Base-by-base conservation (phyloP, 176 grass and related monocot genomes). In the Carex kokanica region DNA sequence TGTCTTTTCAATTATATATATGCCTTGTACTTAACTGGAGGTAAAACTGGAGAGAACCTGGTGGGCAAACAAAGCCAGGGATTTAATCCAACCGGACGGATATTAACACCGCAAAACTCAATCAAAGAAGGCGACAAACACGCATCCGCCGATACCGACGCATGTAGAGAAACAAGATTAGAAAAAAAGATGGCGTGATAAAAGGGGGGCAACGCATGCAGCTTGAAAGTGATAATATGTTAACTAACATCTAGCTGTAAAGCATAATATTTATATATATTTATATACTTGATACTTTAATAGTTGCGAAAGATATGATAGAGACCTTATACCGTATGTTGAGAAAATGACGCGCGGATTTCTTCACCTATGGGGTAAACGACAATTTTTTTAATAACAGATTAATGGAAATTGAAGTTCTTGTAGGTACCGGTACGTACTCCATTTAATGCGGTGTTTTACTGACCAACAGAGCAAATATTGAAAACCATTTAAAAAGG, bases 181-280 rank as follows among this genome's bases (percentile, higher is more conserved):
- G 36, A 69, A 52, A 73, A 73, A 74, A 74, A 74, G 43, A 74
- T 74, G 70, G 43, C 70, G 70, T 74, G 70, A 74, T 74, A 51
- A 51, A 74, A 51, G 69, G 69, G 31, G 69, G 40, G 41, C 69
- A 14, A 51, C 69, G 41, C 69, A 74, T 51, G 69, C 41, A 74
- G 40, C n/a, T 11, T 74, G 69, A 74, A 74, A 74, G 69, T 51
- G 63, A 67, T 67, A 36, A 32, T 67, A 67, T 67, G 64, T 67
- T 36, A 74, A 74, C 43, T 74, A 27, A 25, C 51, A 52, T 21
- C 70, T 52, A 74, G 70, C 70, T 74, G 70, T 25, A 74, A 74
- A 74, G 20, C 70, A 74, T 74, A 14, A 52, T 24, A 74, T 8
- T 47, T 1, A 27, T 27, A 27, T 27, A 27, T 27, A n/a, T n/a